These are phyloP conservation scores for Lepidium aucheri DNA, from an alignment of 345 rosid species.

Conservation along the genomic window DNA sequence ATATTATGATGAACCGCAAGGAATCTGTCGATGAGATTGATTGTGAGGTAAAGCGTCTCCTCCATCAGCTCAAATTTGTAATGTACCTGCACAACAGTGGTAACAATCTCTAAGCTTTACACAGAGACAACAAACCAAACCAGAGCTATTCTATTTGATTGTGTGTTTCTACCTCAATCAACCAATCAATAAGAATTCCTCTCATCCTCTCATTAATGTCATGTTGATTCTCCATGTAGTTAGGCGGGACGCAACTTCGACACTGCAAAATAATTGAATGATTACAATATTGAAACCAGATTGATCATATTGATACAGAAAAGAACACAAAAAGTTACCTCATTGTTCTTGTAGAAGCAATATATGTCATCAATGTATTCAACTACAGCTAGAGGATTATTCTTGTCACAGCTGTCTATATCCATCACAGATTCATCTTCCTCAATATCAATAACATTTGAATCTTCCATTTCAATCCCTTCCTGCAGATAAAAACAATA, in stretches of 20 bases:
- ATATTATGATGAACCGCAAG: constrained; percentile 43
- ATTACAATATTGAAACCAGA: not conserved
- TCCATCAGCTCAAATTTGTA: constrained; percentile 98
- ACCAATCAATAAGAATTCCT: constrained; percentile 88
- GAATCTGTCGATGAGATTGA: constrained; percentile 90
- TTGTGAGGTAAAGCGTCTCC: constrained; percentile 82
- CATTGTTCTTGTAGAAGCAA: constrained; percentile 58
- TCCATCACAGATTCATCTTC: constrained; percentile 45
- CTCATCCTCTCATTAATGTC: constrained; percentile 92
- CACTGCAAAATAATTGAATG: constrained; percentile 32
- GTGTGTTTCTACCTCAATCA: constrained; percentile 57
- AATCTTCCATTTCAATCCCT: constrained; percentile 86
- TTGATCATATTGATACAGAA: not conserved
- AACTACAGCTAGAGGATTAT: constrained; percentile 63
- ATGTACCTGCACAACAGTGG: constrained; percentile 58
- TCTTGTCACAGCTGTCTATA: constrained; percentile 65
- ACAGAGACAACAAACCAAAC: not conserved
- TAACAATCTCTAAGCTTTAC: not conserved
- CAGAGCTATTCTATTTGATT: not conserved
- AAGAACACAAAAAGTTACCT: constrained; percentile 38
- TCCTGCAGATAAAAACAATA: constrained; percentile 34
- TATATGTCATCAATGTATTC: constrained; percentile 77
- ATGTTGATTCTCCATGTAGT: constrained; percentile 65
- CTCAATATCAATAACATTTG: constrained; percentile 5
- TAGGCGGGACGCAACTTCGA: constrained; percentile 42